Conservation (phyloP, 306 rosid species). For the Casuarina cunninghamiana region DNA sequence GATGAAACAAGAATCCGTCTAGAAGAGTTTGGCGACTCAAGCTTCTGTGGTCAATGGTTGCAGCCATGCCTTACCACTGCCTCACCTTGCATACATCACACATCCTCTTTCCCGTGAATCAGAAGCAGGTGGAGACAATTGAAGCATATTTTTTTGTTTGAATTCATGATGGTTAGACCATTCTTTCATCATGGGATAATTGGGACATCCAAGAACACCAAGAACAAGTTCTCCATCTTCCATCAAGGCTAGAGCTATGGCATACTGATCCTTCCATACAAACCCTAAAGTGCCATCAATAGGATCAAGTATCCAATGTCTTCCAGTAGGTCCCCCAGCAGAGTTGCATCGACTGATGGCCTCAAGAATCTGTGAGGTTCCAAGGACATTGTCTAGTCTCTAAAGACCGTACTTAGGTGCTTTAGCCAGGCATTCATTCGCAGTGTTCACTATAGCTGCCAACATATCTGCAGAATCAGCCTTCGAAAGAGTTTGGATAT, state of each 20-base stretch:
- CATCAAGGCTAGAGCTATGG: slow-evolving; percentile 84
- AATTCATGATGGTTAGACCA: slow-evolving; percentile 78
- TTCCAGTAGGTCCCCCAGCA: slow-evolving; percentile 64
- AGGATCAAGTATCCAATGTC: slow-evolving; percentile 94
- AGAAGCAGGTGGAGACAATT: slow-evolving; percentile 60
- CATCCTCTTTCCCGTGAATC: slow-evolving; percentile 96
- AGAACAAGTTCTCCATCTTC: slow-evolving; percentile 85
- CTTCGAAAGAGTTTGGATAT: slow-evolving; percentile 68
- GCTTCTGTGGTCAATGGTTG: slow-evolving; percentile 63
- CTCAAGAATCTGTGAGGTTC: slow-evolving; percentile 67
- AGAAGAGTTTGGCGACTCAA: slow-evolving; percentile 82
- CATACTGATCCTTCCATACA: slow-evolving; percentile 91
- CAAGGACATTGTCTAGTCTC: slow-evolving; percentile 53
- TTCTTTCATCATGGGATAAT: slow-evolving; percentile 90
- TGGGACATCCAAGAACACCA: slow-evolving; percentile 98
- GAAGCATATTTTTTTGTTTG: slow-evolving; percentile 74
- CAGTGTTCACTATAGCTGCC: slow-evolving; percentile 63
- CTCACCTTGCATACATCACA: slow-evolving; percentile 77
- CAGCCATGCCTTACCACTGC: slow-evolving; percentile 88
- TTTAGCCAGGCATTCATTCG: slow-evolving; percentile 68
- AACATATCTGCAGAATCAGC: slow-evolving; percentile 56
- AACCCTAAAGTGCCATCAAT: slow-evolving; percentile 95
- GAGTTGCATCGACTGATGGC: slow-evolving; percentile 85
- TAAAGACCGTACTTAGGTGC: slow-evolving; percentile 77
- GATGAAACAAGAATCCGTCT: slow-evolving; percentile 69